Evolutionary conservation across 768 basidiomycete genomes (phyloP).

Genomic region (Leucogyrophana mollusca): DNA sequence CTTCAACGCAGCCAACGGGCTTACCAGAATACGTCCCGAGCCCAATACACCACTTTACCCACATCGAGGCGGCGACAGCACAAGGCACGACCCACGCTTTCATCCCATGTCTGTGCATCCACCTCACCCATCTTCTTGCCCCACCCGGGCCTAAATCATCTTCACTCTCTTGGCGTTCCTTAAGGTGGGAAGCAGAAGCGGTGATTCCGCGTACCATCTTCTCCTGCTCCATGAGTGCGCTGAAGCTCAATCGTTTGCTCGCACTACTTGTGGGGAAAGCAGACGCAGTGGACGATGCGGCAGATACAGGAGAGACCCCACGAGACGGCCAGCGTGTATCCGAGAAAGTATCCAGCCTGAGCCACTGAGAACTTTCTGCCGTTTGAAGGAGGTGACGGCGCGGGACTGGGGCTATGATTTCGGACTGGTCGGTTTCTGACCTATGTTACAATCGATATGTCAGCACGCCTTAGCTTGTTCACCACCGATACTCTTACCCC

Average conservation of each 20-base stretch:
- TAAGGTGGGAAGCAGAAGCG: conserved; percentile 11
- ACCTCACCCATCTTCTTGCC: conserved; percentile 57
- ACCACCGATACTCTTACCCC: conserved; percentile 12
- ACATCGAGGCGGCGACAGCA: conserved; percentile 49
- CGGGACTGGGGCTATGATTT: conserved; percentile 67
- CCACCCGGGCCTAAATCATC: conserved; percentile 45
- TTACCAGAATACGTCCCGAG: conserved; percentile 82
- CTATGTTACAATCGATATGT: conserved; percentile 8
- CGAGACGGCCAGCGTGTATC: conserved; percentile 43
- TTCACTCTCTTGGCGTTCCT: conserved; percentile 11
- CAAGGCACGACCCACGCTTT: conserved; percentile 59
- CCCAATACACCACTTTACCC: conserved; percentile 69
- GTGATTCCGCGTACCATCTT: conserved; percentile 8
- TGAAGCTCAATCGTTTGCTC: conserved; percentile 36
- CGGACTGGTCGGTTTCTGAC: conserved; percentile 28
- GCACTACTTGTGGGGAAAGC: conserved; percentile 17
- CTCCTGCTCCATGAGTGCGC: conserved; percentile 40
- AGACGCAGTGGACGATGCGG: conserved; percentile 25
- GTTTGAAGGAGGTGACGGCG: conserved; percentile 63
- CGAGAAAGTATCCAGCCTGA: conserved; percentile 41
- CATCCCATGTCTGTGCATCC: conserved; percentile 74
- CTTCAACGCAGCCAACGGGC: conserved; percentile 22
- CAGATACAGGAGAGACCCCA: conserved; percentile 43
- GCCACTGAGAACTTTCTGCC: conserved; percentile 60
- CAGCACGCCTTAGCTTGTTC: neutral